These are phyloP conservation scores for Eucalyptus cloeziana DNA, from an alignment of 345 rosid genomes.

Conservation along the genomic window DNA sequence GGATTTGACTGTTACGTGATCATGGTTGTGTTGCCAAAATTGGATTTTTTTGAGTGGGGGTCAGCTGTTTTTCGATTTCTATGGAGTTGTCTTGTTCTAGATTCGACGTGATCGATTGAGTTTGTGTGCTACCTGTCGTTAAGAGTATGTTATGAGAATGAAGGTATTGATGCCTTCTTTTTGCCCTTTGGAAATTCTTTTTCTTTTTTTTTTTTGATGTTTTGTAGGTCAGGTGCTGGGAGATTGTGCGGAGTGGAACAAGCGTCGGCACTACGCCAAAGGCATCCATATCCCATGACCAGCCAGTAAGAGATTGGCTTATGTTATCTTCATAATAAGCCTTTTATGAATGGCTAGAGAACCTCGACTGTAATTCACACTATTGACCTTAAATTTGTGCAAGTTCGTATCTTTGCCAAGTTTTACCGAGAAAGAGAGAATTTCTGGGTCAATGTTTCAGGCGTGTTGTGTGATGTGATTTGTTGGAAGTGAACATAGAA, in stretches of 20 bases:
- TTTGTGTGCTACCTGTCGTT: neutral
- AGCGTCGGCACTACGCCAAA: slow-evolving; percentile 53
- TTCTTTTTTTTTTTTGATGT: neutral
- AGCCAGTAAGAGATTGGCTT: slow-evolving; percentile 49
- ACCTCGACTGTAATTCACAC: neutral
- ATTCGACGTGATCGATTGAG: neutral
- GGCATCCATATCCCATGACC: slow-evolving; percentile 83
- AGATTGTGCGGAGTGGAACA: slow-evolving; percentile 50
- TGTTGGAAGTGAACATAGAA: neutral
- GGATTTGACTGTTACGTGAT: neutral
- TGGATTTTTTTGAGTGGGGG: neutral
- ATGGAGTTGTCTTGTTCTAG: neutral
- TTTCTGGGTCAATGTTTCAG: neutral
- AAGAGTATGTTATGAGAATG: neutral
- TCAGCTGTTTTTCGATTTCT: neutral
- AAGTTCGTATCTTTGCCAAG: neutral
- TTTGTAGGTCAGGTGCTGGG: slow-evolving; percentile 94
- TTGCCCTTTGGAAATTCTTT: neutral
- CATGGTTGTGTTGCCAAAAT: neutral
- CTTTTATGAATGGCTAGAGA: neutral
- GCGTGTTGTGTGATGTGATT: neutral
- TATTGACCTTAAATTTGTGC: neutral
- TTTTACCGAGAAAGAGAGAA: neutral
- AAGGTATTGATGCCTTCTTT: neutral
- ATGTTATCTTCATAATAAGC: neutral